These are phyloP conservation scores for Ophiocordyceps camponoti-floridani DNA, from an alignment of 2,329 filamentous ascomycete genomes.

Conservation along the genomic window DNA sequence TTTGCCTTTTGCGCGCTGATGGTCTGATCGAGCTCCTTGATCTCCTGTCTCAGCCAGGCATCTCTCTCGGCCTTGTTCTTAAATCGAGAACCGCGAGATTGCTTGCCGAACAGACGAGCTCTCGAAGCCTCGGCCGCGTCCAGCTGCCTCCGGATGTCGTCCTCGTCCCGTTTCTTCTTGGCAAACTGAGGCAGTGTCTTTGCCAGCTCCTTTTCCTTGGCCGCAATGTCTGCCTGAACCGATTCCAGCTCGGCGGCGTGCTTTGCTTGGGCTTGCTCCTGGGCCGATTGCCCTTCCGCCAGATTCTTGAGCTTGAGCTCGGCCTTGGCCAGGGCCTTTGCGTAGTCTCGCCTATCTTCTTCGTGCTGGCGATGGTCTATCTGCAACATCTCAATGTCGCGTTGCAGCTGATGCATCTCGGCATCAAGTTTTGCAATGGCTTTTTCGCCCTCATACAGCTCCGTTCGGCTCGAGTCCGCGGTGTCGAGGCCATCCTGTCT, in stretches of 20 bases:
- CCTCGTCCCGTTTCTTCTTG: conserved; percentile 54
- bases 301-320: conserved; percentile 74
- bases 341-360: conserved; percentile 69
- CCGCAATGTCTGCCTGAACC: conserved; percentile 55
- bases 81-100: conserved; percentile 76
- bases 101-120: conserved; percentile 75
- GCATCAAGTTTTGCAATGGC: conserved; percentile 59
- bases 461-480: conserved; percentile 62
- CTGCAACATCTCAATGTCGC: conserved; percentile 67
- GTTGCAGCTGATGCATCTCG: conserved; percentile 62
- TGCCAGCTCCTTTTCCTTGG: conserved; percentile 60
- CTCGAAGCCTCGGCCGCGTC: conserved; percentile 59
- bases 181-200: conserved; percentile 63
- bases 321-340: conserved; percentile 64
- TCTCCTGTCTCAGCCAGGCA: conserved; percentile 61
- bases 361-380: conserved; percentile 79
- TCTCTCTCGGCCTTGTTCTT: conserved; percentile 79
- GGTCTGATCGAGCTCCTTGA: conserved; percentile 60
- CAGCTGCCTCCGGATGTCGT: conserved; percentile 49
- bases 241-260: conserved; percentile 55
- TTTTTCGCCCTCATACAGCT: conserved; percentile 63
- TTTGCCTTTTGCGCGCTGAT: conserved; percentile 71
- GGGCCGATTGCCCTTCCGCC: conserved; percentile 62
- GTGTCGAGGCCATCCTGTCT: conserved; percentile 70
- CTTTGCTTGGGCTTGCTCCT: conserved; percentile 52